These are phyloP conservation scores for Pezicula neosporulosa DNA, from an alignment of 2,329 filamentous ascomycete genomes.

Conservation along the genomic window DNA sequence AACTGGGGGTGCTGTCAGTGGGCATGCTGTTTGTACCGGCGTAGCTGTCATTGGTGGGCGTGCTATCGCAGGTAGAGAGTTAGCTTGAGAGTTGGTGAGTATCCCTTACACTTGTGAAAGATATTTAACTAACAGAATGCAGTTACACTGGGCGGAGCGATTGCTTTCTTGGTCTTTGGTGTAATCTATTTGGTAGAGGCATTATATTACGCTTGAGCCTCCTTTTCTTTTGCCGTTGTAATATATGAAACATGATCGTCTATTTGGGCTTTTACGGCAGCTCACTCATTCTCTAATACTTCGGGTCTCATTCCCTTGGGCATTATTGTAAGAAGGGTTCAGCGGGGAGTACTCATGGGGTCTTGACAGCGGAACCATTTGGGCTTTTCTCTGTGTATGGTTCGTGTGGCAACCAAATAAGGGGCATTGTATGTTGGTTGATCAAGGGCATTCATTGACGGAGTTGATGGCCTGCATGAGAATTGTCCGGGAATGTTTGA, in stretches of 20 bases:
- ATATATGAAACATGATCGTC: not conserved
- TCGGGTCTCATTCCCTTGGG: no score
- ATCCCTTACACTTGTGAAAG: slow-evolving; percentile 4
- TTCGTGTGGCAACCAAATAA: no score
- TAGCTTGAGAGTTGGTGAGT: slow-evolving; percentile 93
- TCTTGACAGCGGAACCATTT: no score
- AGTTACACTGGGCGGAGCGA: slow-evolving; percentile 91
- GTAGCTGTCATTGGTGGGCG: slow-evolving; percentile 88
- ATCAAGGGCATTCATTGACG: no score
- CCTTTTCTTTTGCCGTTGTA: not conserved
- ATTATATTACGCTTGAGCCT: slow-evolving; percentile 47
- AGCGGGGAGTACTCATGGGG: no score
- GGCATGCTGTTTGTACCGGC: slow-evolving; percentile 86
- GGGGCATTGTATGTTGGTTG: no score
- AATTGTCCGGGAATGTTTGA: no score
- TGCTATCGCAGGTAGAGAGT: slow-evolving; percentile 89
- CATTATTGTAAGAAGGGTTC: no score
- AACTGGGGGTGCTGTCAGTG: slow-evolving; percentile 79
- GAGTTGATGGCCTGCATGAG: no score
- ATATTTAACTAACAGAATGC: slow-evolving; percentile 19
- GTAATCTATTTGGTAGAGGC: slow-evolving; percentile 88
- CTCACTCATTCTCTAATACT: not conserved
- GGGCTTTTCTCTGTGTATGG: no score
- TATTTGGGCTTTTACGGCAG: not conserved
- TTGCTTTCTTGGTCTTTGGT: slow-evolving; percentile 88